Evolutionary conservation across 805 yeast genomes (phyloP), one percentile per base, ranked within the genome.

Genomic region (Jamesozyma lodderae): DNA sequence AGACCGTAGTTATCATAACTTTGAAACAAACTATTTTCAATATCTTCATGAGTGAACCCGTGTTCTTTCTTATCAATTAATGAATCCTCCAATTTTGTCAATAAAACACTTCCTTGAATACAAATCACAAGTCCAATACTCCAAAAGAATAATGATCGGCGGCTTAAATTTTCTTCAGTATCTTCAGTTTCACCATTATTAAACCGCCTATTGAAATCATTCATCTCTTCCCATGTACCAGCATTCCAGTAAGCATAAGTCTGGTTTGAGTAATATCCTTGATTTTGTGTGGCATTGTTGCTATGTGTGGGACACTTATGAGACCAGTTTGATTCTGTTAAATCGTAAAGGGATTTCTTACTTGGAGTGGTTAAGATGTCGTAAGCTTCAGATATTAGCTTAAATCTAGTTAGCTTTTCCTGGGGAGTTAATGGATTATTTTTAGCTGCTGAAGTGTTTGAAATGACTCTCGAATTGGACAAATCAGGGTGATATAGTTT

Each of bases 401-500:
- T 64, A 71, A 85, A 75, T 55, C 81, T 51, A 10, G 34, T 32
- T 21, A 49, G 31, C 31, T 57, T 75, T 62, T 43, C 65, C 8
- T 44, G 46, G 2, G 28, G 8, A 1, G 52, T 34, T 20, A 55
- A 35, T 17, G 47, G 14, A 11, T n/a, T 20, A 11, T 20, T 20
- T 3, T 22, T 21, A 5, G 9, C 11, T 4, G 19, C 4, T 3
- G 26, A 3, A 4, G 22, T 23, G 9, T 20, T 49, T 42, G 2
- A 66, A 51, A 3, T 30, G n/a, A 28, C 24, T 31, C 20, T 32
- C 3, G 33, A 10, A 14, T 21, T 11, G 3, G 37, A 24, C 4
- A 38, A 9, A 55, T 87, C 96, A 0, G 96, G 96, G 53, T 87
- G 96, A 50, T 87, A 39, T 13, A 39, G 8, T 35, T 39, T 39